phyloP scores from a whole-genome alignment of 2,329 filamentous ascomycete species.

The Anthostomella pinea region DNA sequence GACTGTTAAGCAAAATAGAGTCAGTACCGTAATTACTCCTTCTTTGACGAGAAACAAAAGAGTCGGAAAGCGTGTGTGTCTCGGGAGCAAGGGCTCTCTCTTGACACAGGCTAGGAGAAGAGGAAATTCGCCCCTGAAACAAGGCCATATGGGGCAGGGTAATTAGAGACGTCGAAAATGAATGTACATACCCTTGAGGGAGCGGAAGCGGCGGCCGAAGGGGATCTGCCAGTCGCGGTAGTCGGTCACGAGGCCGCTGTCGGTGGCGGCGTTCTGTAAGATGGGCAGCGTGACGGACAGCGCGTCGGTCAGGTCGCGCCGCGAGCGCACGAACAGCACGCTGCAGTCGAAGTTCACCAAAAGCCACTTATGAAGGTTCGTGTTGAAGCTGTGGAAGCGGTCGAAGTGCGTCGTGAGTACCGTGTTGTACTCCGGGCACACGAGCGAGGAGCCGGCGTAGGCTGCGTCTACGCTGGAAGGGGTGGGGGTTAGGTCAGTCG shows the following conservation, averaged over 20 bases:
- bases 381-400: conserved; percentile 82
- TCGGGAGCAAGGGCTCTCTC: no score
- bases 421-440: conserved; percentile 80
- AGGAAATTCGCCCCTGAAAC: no score
- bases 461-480: conserved; percentile 90
- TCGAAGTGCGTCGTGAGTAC: conserved; percentile 48
- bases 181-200: no score
- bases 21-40: no score
- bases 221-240: conserved; percentile 98
- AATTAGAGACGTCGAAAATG: no score
- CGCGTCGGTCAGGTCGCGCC: conserved; percentile 73
- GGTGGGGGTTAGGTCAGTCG: no score
- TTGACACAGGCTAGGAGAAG: no score
- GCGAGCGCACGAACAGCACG: conserved; percentile 74
- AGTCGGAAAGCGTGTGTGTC: no score
- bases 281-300: conserved; percentile 78
- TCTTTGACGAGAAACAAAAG: no score
- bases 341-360: conserved; percentile 89
- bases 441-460: conserved; percentile 81
- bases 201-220: conserved; percentile 81
- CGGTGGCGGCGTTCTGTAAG: conserved; percentile 75
- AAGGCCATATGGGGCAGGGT: no score
- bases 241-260: conserved; percentile 83
- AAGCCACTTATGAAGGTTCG: conserved; percentile 98
- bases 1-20: no score